Percentiles rank a stretch among this genome's conserved stretches.
Conservation (phyloP, 495 filamentous ascomycete genomes). For the Friedmanniomyces endolithicus region DNA sequence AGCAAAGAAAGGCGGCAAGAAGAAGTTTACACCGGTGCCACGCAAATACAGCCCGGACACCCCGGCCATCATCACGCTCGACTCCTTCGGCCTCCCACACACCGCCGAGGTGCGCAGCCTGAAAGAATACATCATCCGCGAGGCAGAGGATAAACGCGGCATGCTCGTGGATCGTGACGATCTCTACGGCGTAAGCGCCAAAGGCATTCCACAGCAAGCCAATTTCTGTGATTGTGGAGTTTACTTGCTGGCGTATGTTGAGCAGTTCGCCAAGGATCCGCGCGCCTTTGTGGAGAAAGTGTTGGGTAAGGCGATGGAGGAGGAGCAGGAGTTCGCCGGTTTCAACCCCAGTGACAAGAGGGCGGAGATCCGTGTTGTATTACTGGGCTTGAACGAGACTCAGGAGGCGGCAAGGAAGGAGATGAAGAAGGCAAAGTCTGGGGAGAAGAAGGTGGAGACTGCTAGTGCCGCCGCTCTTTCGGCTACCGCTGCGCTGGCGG, state of each 20-base stretch:
- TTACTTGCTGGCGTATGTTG: slow-evolving; percentile 69
- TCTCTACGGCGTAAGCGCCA: slow-evolving; percentile 55
- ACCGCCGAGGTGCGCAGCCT: slow-evolving; percentile 48
- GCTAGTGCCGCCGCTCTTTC: neutral
- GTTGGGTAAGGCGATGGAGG: slow-evolving; percentile 37
- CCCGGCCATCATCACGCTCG: slow-evolving; percentile 73
- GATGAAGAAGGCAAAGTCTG: slow-evolving; percentile 6
- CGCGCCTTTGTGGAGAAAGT: slow-evolving; percentile 48
- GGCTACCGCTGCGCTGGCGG: neutral
- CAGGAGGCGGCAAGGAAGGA: slow-evolving; percentile 30
- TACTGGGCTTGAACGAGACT: slow-evolving; percentile 38
- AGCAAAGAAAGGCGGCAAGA: neutral
- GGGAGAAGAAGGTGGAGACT: neutral
- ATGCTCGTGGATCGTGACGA: slow-evolving; percentile 41
- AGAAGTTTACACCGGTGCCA: slow-evolving; percentile 4
- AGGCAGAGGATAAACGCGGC: slow-evolving; percentile 56
- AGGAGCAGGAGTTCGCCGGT: slow-evolving; percentile 42
- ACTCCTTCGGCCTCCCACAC: slow-evolving; percentile 61
- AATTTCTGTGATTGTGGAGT: slow-evolving; percentile 87
- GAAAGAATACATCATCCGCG: slow-evolving; percentile 62
- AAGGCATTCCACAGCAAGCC: slow-evolving; percentile 59
- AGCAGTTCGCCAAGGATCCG: slow-evolving; percentile 63
- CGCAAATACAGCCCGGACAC: slow-evolving; percentile 21
- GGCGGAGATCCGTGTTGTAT: slow-evolving; percentile 39
- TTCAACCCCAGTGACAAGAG: slow-evolving; percentile 42